A percentile compares a stretch with the other conserved stretches of the same genome.
Conservation (phyloP, 1,284 basidiomycete genomes). For the Meripilus lineatus region DNA sequence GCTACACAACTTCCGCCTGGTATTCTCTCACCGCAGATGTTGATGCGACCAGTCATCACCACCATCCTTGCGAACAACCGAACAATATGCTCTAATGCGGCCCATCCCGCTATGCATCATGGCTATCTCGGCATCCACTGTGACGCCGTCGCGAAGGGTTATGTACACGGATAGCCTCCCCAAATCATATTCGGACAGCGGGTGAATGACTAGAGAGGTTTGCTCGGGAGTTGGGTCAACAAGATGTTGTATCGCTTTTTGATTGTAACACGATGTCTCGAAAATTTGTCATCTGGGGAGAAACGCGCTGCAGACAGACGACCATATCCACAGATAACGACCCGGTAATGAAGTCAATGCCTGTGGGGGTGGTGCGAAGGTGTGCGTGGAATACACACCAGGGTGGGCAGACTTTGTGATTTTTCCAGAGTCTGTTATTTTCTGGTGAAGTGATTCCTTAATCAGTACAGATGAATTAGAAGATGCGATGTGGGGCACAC, state of each 20-base stretch:
- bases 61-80: no score
- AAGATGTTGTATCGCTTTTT: conserved; percentile 88
- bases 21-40: no score
- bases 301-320: conserved; percentile 69
- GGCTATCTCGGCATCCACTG: no score
- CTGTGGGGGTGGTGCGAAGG: conserved; percentile 5
- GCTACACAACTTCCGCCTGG: no score
- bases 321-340: not conserved
- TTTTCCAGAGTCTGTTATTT: conserved; percentile 75
- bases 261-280: conserved; percentile 90
- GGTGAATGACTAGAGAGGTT: no score
- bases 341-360: not conserved
- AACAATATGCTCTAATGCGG: no score
- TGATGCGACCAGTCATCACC: no score
- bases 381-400: conserved; percentile 46
- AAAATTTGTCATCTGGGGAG: conserved; percentile 98
- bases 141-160: no score
- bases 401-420: conserved; percentile 94
- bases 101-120: no score
- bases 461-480: not conserved
- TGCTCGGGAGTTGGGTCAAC: conserved; percentile 84
- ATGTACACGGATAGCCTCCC: no score
- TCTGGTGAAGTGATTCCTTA: conserved; percentile 43
- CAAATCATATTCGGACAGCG: no score
- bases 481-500: conserved; percentile 38